Evolutionary conservation across 192 early-diverging fungal species (phyloP), one percentile per base, ranked within the genome.

Genomic region (Umbelopsis sp.): DNA sequence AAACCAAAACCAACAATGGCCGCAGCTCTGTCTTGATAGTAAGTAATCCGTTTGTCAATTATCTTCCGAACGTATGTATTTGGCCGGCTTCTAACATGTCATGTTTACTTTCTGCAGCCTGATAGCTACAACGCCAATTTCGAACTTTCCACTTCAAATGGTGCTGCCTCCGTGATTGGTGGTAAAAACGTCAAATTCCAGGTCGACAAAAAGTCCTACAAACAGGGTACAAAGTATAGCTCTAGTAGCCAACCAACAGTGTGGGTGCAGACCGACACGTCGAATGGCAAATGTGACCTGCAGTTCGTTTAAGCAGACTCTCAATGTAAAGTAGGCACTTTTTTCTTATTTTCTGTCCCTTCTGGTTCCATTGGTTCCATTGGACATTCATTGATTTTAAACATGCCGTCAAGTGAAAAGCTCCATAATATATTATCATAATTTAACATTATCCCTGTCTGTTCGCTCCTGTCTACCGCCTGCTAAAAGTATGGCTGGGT

Each of bases 1-100:
- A 30, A 61, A 27, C 55, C 11, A 61, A 61, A 30, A 61, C 55
- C 55, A 61, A 30, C 55, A 61, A 61, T 35, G 55, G 27, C 1
- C 27, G 12, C 13, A 61, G 33, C 30, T 18, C 30, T 15, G 30
- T 61, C 0, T 1, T 16, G 8, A 35, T 61, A 30, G 55, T 35
- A 61, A 61, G 55, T 30, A 30, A 3, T 37, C 15, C 27, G 18
- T 7, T 21, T 49, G 18, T 16, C 48, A 3, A 30, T 30, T 3
- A 16, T 10, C 12, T 6, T 1, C 16, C 15, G 37, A 49, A 37
- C 12, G 16, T 16, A 61, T 61, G 11, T 35, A 7, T 16, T 2
- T 18, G 12, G 9, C 7, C 21, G 20, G 7, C 25, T 21, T 27
- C 13, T 21, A 21, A 61, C 12, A 0, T 27, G 55, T 35, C 37